Percentiles rank a stretch among this genome's conserved stretches.
Evolutionary conservation across 345 rosid genomes (phyloP).

Genomic region (Cardamine occulta): DNA sequence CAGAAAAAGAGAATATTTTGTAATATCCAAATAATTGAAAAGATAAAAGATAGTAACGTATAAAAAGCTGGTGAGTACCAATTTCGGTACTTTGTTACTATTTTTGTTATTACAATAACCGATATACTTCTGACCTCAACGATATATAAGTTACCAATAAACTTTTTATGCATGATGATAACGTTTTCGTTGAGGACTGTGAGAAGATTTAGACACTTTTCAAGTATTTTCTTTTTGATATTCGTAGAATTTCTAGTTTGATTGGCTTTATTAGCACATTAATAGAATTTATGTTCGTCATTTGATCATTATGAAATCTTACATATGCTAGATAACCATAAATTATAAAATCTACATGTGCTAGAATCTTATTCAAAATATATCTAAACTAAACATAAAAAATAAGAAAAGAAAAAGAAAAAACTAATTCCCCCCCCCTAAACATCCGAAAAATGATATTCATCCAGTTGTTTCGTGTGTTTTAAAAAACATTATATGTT

Average conservation of each 20-base stretch:
- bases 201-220: not conserved
- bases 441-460: not conserved
- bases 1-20: no score
- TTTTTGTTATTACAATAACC: no score
- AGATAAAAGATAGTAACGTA: no score
- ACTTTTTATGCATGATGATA: not conserved
- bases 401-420: no score
- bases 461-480: not conserved
- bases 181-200: not conserved
- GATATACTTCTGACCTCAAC: not conserved
- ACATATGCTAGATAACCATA: not conserved
- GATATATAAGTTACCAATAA: not conserved
- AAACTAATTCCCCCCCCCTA: not conserved
- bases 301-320: not conserved
- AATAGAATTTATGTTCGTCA: not conserved
- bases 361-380: not conserved
- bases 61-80: no score
- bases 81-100: not conserved
- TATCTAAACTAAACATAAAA: not conserved
- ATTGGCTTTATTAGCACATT: not conserved
- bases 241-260: not conserved
- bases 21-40: no score
- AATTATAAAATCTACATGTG: not conserved
- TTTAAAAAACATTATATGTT: not conserved
- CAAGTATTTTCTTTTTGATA: no score